Base-by-base conservation (phyloP, 106 monocot genomes). In the Allium sativum region DNA sequence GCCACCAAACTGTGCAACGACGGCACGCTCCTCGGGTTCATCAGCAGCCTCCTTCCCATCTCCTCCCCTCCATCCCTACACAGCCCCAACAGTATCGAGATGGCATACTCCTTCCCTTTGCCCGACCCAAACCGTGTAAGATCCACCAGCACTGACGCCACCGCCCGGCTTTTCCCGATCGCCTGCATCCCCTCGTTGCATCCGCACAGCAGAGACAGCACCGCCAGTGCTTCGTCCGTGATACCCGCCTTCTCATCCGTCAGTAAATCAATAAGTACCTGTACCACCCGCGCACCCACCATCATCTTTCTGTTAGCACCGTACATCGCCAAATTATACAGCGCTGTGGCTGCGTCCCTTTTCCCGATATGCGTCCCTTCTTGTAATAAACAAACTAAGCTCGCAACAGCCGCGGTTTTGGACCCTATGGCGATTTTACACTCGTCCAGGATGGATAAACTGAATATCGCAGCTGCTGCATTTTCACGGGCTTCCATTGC, bases 51-150 rank as follows among this genome's bases (percentile, higher is more conserved):
- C 46, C 58, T 70, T 15, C 74, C 77, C 70, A 82, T 74, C 42
- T 71, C 74, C 67, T 67, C 77, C 56, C 71, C 82, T 42, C 74
- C 74, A 22, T 74, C 77, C 56, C 69, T 70, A 48, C 82, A 82
- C 57, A 82, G 12, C 9, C 69, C 77, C 22, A 74, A 18, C 31
- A 82, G 42, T 40, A 82, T 42, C 3, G 66, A 22, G 12, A 82
- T 51, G 18, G 82, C 16, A 20, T 73, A 70, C 74, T 82, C 82
- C 77, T 82, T 82, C 74, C 82, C 82, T 48, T 77, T 82, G 9
- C 21, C 15, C 15, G 82, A 70, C 20, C 82, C 82, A 5, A 70
- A 68, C 18, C 82, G 69, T 10, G 77, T 10, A 45, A 82, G 45
- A 7, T 82, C 82, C 40, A 77, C 82, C 52, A 82, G 62, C 10